A percentile compares a stretch with the other conserved stretches of the same genome.
Evolutionary conservation across 768 basidiomycete genomes (phyloP).

Genomic region (Tricholomella constricta): DNA sequence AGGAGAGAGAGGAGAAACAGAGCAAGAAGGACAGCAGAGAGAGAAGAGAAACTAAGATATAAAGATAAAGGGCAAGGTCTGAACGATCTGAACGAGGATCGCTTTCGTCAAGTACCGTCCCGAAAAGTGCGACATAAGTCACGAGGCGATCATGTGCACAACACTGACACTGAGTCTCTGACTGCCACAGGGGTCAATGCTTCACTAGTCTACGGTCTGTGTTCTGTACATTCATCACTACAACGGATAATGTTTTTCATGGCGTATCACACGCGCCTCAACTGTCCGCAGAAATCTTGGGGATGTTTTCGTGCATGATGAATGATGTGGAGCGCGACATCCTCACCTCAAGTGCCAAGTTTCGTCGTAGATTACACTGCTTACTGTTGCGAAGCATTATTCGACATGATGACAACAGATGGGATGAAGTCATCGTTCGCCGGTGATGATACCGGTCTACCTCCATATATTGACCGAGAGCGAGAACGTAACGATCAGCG

Average conservation of each 20-base stretch:
- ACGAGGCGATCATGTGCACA: slow-evolving; percentile 12
- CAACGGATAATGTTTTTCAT: too few relatives aligned
- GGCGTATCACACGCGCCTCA: neutral
- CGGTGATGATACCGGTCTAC: neutral
- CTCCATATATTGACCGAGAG: too few relatives aligned
- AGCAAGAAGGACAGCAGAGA: slow-evolving; percentile 20
- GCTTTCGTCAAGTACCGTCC: slow-evolving; percentile 30
- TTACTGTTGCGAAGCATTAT: too few relatives aligned
- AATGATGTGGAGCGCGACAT: neutral
- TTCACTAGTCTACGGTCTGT: too few relatives aligned
- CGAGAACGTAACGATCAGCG: too few relatives aligned
- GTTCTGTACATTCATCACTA: too few relatives aligned
- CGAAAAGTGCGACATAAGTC: slow-evolving; percentile 12
- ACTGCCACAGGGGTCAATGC: neutral
- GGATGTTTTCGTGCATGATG: neutral
- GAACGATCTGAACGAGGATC: slow-evolving; percentile 32
- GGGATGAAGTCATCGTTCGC: neutral
- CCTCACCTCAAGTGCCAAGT: neutral
- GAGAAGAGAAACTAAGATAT: slow-evolving; percentile 12
- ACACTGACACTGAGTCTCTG: neutral
- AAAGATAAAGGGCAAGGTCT: slow-evolving; percentile 23
- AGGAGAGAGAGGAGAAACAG: slow-evolving; percentile 5
- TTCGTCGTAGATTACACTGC: neutral
- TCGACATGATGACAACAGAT: neutral
- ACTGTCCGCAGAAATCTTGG: neutral